phyloP scores from a whole-genome alignment of 345 rosid species.

The Ricinus communis region DNA sequence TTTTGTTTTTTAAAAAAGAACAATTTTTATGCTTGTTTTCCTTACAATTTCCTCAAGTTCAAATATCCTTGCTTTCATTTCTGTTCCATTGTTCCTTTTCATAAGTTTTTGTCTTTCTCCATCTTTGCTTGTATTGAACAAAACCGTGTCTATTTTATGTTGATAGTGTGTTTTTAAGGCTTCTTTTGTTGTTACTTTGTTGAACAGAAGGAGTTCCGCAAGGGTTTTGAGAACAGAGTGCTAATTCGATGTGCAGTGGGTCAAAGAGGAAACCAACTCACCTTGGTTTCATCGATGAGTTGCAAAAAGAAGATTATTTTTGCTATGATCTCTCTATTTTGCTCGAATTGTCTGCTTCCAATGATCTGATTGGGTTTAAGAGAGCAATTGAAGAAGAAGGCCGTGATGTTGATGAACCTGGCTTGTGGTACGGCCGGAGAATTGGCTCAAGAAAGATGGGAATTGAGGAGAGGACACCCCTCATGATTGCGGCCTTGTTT shows the following conservation, averaged over 20 bases:
- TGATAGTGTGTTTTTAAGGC: conserved; percentile 8
- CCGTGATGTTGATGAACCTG: conserved; percentile 47
- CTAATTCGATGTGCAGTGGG: conserved; percentile 44
- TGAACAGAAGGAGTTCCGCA: conserved; percentile 16
- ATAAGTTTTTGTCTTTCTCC: background rate
- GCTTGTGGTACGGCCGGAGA: conserved; percentile 78
- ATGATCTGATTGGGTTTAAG: conserved; percentile 66
- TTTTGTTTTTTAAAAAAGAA: too few species aligned
- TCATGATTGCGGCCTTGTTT: conserved; percentile 83
- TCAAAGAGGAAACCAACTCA: conserved; percentile 34
- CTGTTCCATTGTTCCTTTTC: background rate
- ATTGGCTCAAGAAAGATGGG: conserved; percentile 64
- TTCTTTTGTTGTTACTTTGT: conserved; percentile 20
- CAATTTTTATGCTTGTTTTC: too few species aligned
- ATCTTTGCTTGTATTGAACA: background rate
- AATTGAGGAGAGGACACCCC: conserved; percentile 75
- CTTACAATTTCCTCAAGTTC: too few species aligned
- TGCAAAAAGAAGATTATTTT: conserved; percentile 19
- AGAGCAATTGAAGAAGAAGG: conserved; percentile 54
- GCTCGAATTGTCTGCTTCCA: conserved; percentile 68
- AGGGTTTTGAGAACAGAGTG: too few species aligned
- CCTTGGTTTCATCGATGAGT: conserved; percentile 18
- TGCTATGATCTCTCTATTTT: conserved; percentile 44
- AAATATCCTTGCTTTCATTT: background rate
- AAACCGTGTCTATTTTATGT: background rate